Base-by-base conservation (phyloP, 306 rosid genomes). In the Casuarina equisetifolia region DNA sequence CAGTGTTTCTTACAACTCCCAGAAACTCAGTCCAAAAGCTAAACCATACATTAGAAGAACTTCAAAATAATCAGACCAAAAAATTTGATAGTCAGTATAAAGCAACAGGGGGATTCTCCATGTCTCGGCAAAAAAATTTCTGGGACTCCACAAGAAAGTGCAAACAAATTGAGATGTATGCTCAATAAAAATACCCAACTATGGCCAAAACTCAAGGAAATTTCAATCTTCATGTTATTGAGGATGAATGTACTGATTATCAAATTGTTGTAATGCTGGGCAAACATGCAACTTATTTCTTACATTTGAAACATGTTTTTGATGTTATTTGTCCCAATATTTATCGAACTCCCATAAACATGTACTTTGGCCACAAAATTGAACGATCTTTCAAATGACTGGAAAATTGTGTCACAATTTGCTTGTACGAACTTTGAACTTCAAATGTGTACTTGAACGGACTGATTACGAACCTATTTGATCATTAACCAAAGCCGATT, bases 211-310 rank as follows among this genome's bases (percentile, higher is more conserved):
- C 96, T 70, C 93, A 89, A 76, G 99, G 99, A 72, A 85, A 86
- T 79, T 95, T 95, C 83, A 89, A 40, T 81, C 97, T 95, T 80
- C 88, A 83, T 70, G 97, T 91, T 50, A 69, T 78, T 72, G 97
- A 91, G 82, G 99, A 97, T 15, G 99, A 95, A 85, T 95, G 92
- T 70, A 92, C 99, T 2, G 99, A 95, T 88, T 95, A 97, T 58
- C 97, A 95, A 82, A 95, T 95, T 83, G 17, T 95, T 86, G 99
- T 95, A 72, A 95, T 95, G 99, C 89, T 95, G 52, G 99, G 99
- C 39, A 97, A 95, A 83, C 92, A 95, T 76, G 97, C 97, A 17
- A 95, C 97, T 25, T 25, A 25, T 25, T 25, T 25, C 32, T 25
- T 25, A 25, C 32, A 25, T 25, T 25, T 25, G 32, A 25, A 25